Evolutionary conservation across 1,284 basidiomycete species (phyloP), one percentile per base, ranked within the genome.

Genomic region (Butyriboletus appendiculatus): DNA sequence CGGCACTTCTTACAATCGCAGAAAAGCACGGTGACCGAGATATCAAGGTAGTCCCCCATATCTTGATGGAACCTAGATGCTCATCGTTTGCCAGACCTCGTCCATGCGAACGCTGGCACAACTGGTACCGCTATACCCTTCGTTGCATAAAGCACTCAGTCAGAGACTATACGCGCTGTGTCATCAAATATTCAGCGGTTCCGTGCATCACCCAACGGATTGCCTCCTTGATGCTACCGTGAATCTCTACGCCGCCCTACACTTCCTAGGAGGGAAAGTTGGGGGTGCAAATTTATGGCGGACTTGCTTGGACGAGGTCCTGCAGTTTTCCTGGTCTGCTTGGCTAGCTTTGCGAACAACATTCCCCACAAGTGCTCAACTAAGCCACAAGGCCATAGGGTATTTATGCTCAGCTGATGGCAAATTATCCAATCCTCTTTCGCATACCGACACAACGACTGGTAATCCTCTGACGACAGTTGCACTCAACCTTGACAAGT

Each of bases 211-310:
- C 14, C 72, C 78, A 1, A 75, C 75, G 2, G 72, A 76, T 51
- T 38, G 50, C 14, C 59, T 88, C n/a, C 60, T 84, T 1, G 60
- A 73, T 34, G 75, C 81, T 22, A 79, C 83, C 1, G 82, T 82
- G 12, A 64, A 71, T 22, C 73, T 92, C 26, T 86, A 86, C 56
- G 72, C 83, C 4, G 71, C 76, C 15, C 74, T 92, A 7, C 86
- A 85, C 68, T 70, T 80, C 32, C 85, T 86, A 1, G 89, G 88
- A 18, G 90, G 90, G 3, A 92, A 90, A 70, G 84, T 88, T 6
- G 87, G 85, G 18, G 82, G 84, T n/a, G 75, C 80, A 5, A 80
- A 73, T 47, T 62, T 86, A 12, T 92, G 90, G 90, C 78, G 85
- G 57, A 90, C 88, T 64, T 80, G 81, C 14, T 55, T 91, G 24